Base-by-base conservation (phyloP, 371 early-diverging fungal species). In the Funneliformis caledonium region DNA sequence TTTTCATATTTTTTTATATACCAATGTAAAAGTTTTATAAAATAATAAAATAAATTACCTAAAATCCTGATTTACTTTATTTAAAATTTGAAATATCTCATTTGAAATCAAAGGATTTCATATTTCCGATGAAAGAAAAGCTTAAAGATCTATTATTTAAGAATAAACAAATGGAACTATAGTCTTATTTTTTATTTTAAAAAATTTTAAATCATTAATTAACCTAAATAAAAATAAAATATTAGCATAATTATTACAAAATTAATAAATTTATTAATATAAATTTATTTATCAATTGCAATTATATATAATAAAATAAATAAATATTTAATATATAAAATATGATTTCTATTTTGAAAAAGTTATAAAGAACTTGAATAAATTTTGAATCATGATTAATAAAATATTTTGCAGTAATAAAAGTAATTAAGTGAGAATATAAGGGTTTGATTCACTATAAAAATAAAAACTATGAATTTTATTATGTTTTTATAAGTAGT, bases 191-290 rank as follows among this genome's bases (percentile, higher is more conserved):
- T 33, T 7, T 31, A 12, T 65, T 65, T 65, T 19, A 65, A 65
- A 65, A 2, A 65, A 65, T n/a, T 65, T 33, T 65, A 65, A 65
- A 14, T 65, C 67, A 22, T 65, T 22, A 33, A 65, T 65, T 33
- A 65, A 65, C 31, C 67, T 65, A 65, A 31, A 31, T 65, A 65
- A 37, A 37, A 37, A 2, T 37, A 2, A 37, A 37, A 2, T 37
- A 37, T 37, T 37, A 37, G 37, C 0, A 26, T 26, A 26, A 26
- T 26, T 26, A 26, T 26, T 26, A 26, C 26, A 26, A 26, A 26
- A 26, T 26, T 26, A 37, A 37, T 37, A 37, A 37, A 37, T 37
- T 37, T 37, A 37, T 37, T 26, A 26, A 26, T 26, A 37, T 37
- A 37, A 37, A 37, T 2, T 37, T 37, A 26, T 1, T 37, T 37